Conservation (phyloP, 208 protist genomes). For the Leishmania martiniquensis region DNA sequence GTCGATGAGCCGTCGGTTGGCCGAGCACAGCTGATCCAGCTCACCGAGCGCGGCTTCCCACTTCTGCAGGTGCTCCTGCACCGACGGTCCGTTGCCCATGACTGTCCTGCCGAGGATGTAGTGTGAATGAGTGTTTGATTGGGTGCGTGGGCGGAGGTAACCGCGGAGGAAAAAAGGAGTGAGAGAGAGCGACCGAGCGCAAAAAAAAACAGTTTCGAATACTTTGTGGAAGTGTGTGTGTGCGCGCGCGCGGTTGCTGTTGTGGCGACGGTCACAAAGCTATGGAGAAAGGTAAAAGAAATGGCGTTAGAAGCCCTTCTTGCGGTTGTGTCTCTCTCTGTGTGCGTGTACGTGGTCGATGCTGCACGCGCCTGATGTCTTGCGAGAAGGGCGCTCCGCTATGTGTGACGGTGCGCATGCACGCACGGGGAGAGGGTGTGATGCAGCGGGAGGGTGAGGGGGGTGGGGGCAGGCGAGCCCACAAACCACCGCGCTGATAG, state of each 20-base stretch:
- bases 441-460: not conserved
- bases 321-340: not conserved
- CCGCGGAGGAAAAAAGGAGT: not conserved
- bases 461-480: not conserved
- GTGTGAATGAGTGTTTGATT: no score
- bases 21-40: slow-evolving; percentile 61
- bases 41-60: slow-evolving; percentile 74
- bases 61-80: slow-evolving; percentile 73
- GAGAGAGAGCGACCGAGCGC: no score
- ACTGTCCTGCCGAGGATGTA: not conserved
- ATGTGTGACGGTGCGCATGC: not conserved
- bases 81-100: slow-evolving; percentile 65
- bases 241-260: not conserved
- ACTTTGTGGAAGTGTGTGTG: not conserved
- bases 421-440: not conserved
- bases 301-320: not conserved
- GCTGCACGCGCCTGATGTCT: not conserved
- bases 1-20: slow-evolving; percentile 53
- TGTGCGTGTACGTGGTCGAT: not conserved
- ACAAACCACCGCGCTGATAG: not conserved
- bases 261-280: not conserved
- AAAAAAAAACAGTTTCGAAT: not conserved
- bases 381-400: not conserved
- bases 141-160: not conserved
- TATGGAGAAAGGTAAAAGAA: not conserved